A percentile compares a stretch with the other conserved stretches of the same genome.
These are phyloP conservation scores for Geranium incanum DNA, from an alignment of 441 rosid genomes.

Conservation along the genomic window DNA sequence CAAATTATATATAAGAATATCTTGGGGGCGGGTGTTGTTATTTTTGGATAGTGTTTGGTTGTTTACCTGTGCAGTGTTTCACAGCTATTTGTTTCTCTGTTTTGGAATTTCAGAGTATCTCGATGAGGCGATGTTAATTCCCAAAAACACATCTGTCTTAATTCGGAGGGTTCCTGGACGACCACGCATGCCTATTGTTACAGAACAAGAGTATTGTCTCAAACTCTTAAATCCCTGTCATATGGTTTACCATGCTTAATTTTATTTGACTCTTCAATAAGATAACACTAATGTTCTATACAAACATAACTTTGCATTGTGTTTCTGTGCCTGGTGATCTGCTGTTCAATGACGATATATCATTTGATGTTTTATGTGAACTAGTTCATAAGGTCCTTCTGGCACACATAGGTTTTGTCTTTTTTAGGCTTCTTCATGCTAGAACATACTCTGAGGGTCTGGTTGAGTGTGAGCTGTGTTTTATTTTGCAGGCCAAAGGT, in stretches of 20 bases:
- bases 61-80: constrained; percentile 30
- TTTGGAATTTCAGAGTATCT: constrained; percentile 88
- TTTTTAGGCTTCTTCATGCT: constrained; percentile 10
- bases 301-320: constrained; percentile 4
- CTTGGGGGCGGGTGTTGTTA: background rate
- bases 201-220: constrained; percentile 77
- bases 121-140: constrained; percentile 93
- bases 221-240: constrained; percentile 34
- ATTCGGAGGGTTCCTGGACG: constrained; percentile 97
- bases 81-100: constrained; percentile 45
- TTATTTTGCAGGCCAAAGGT: constrained; percentile 57
- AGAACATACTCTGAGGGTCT: constrained; percentile 18
- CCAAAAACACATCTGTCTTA: constrained; percentile 93
- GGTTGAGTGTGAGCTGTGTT: constrained; percentile 25
- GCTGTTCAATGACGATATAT: background rate
- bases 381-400: background rate
- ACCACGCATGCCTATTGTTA: constrained; percentile 90
- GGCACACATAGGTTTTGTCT: background rate
- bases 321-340: background rate
- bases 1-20: background rate
- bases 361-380: background rate
- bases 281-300: constrained; percentile 6
- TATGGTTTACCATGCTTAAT: constrained; percentile 16
- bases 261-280: constrained; percentile 7
- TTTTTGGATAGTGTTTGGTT: background rate